A percentile compares a stretch with the other conserved stretches of the same genome.
Evolutionary conservation across 2,329 filamentous ascomycete genomes (phyloP).

Genomic region (Ophiostoma quercus): DNA sequence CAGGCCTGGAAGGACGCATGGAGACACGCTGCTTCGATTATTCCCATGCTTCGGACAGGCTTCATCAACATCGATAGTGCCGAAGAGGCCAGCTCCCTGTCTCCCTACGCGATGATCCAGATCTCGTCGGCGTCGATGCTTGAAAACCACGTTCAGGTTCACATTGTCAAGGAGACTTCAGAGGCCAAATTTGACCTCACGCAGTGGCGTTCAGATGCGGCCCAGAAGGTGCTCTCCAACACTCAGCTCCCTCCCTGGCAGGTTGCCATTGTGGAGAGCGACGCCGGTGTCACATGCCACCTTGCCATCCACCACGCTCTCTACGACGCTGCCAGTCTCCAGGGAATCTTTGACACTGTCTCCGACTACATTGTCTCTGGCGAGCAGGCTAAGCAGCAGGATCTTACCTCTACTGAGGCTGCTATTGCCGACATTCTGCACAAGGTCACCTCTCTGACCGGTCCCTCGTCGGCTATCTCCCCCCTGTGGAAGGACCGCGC

Average conservation of each 20-base stretch:
- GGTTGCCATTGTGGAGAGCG: slow-evolving; percentile 43
- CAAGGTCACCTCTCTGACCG: slow-evolving; percentile 30
- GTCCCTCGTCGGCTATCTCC: slow-evolving; percentile 27
- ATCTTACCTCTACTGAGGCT: slow-evolving; percentile 28
- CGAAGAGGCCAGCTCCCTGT: slow-evolving; percentile 37
- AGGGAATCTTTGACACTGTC: slow-evolving; percentile 59
- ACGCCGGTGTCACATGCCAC: slow-evolving; percentile 29
- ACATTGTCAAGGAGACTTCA: slow-evolving; percentile 11
- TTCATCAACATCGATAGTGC: slow-evolving; percentile 60
- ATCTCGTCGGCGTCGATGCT: slow-evolving; percentile 36
- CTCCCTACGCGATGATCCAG: slow-evolving; percentile 70
- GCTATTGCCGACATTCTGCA: slow-evolving; percentile 42
- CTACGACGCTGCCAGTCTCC: slow-evolving; percentile 75
- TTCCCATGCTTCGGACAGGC: slow-evolving; percentile 72
- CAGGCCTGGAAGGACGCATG: slow-evolving; percentile 53
- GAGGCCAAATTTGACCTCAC: slow-evolving; percentile 31
- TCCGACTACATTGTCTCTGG: slow-evolving; percentile 33
- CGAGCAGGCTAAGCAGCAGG: not conserved
- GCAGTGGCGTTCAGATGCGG: slow-evolving; percentile 37
- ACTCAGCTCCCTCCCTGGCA: slow-evolving; percentile 60
- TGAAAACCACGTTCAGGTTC: not conserved
- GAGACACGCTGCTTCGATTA: slow-evolving; percentile 46
- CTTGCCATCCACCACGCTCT: slow-evolving; percentile 69
- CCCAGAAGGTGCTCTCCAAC: slow-evolving; percentile 36
- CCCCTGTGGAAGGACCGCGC: slow-evolving; percentile 60